Conservation (phyloP, 495 filamentous ascomycete genomes). For the Aspergillus panamensis region DNA sequence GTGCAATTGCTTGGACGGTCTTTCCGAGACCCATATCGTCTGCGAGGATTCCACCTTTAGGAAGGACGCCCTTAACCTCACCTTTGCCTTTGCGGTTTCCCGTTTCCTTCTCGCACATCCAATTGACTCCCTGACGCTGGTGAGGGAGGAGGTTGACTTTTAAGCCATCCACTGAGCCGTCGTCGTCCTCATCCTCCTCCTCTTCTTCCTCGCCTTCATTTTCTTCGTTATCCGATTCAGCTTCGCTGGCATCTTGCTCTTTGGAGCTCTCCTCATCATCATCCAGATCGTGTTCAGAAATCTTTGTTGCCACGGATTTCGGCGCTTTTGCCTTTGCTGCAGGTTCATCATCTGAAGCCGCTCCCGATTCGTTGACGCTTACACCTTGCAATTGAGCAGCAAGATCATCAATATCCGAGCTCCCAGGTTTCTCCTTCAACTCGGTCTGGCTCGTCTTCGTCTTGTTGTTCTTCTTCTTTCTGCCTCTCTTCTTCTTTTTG, state of each 20-base stretch:
- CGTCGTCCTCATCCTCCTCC: slow-evolving; percentile 63
- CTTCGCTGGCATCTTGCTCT: neutral
- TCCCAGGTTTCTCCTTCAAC: slow-evolving; percentile 22
- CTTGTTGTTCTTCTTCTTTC: slow-evolving; percentile 45
- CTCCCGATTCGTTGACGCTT: slow-evolving; percentile 43
- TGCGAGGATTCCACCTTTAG: slow-evolving; percentile 84
- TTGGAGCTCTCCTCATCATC: slow-evolving; percentile 24
- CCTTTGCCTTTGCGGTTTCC: slow-evolving; percentile 71
- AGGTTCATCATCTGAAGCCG: slow-evolving; percentile 37
- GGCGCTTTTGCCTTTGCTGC: slow-evolving; percentile 7
- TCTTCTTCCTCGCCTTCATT: slow-evolving; percentile 49
- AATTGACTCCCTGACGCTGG: slow-evolving; percentile 85
- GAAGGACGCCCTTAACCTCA: slow-evolving; percentile 67
- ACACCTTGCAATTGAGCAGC: slow-evolving; percentile 57
- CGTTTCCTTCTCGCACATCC: slow-evolving; percentile 89
- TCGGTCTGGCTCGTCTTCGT: slow-evolving; percentile 44
- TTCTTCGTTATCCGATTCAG: slow-evolving; percentile 32
- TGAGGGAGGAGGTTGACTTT: slow-evolving; percentile 86
- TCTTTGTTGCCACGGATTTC: slow-evolving; percentile 17
- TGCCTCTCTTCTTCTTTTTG: slow-evolving; percentile 43
- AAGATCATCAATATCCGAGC: slow-evolving; percentile 49
- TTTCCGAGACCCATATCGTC: slow-evolving; percentile 97
- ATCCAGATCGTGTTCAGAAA: neutral
- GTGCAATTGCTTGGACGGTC: slow-evolving; percentile 82
- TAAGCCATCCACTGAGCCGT: slow-evolving; percentile 74